These are phyloP conservation scores for Tulasnella sp. DNA, from an alignment of 768 basidiomycete species.

Conservation along the genomic window DNA sequence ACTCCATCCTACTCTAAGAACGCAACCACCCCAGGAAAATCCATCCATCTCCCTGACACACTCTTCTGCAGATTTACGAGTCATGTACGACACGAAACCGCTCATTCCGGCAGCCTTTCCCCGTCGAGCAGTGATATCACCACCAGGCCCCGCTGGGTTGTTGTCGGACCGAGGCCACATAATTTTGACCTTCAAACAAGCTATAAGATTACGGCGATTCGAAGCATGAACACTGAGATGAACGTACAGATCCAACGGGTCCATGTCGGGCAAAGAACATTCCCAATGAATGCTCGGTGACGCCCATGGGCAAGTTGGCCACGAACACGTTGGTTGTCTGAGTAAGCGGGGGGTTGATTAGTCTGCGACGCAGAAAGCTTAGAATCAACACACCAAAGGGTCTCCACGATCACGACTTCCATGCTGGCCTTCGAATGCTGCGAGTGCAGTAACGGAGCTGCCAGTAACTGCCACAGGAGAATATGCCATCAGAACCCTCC, in stretches of 20 bases:
- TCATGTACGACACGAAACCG: constrained; percentile 97
- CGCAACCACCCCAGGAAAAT: constrained; percentile 85
- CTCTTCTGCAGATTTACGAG: constrained; percentile 78
- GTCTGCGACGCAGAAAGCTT: background rate
- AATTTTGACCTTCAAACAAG: constrained; percentile 72
- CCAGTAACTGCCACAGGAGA: constrained; percentile 40
- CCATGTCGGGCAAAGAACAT: constrained; percentile 86
- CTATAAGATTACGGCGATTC: background rate
- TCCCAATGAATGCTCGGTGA: constrained; percentile 80
- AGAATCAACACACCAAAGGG: constrained; percentile 51
- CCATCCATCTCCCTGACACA: constrained; percentile 89
- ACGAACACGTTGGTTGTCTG: constrained; percentile 96
- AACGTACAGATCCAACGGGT: constrained; percentile 78
- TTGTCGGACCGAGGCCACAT: constrained; percentile 95
- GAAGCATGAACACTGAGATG: background rate
- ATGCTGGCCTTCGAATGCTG: constrained; percentile 87
- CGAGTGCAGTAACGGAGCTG: constrained; percentile 83
- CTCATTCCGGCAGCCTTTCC: constrained; percentile 71
- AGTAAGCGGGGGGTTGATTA: constrained; percentile 1
- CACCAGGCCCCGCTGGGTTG: constrained; percentile 53
- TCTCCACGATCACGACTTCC: constrained; percentile 87
- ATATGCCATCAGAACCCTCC: background rate
- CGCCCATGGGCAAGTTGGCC: constrained; percentile 79
- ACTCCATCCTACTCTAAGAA: constrained; percentile 90
- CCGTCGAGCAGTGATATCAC: constrained; percentile 68